A percentile compares a stretch with the other conserved stretches of the same genome.
Conservation (phyloP, 257 asterid species). For the Primulina tabacum region DNA sequence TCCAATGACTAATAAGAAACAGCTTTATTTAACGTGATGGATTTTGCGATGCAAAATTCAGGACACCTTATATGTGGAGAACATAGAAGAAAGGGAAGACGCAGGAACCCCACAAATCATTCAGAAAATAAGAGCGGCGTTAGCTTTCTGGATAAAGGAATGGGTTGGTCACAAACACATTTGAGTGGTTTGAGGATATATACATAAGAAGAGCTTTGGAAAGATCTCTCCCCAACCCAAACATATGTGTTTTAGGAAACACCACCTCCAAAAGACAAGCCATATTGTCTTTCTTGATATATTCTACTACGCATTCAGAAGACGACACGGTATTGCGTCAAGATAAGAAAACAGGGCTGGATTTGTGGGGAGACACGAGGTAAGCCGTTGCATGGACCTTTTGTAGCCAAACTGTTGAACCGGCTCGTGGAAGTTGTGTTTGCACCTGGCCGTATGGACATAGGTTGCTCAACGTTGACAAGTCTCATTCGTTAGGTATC, state of each 20-base stretch:
- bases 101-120: slow-evolving; percentile 73
- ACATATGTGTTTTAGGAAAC: slow-evolving; percentile 49
- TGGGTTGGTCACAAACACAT: slow-evolving; percentile 46
- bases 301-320: slow-evolving; percentile 30
- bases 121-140: slow-evolving; percentile 60
- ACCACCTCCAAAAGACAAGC: slow-evolving; percentile 43
- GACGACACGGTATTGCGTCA: background rate
- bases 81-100: slow-evolving; percentile 70
- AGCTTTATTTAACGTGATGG: background rate
- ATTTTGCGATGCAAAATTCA: slow-evolving; percentile 14
- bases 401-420: slow-evolving; percentile 65
- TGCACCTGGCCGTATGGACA: slow-evolving; percentile 81
- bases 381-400: slow-evolving; percentile 62
- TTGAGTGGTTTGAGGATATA: slow-evolving; percentile 33
- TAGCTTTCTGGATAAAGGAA: slow-evolving; percentile 64
- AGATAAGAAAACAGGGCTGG: slow-evolving; percentile 5
- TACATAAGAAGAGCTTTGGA: slow-evolving; percentile 41
- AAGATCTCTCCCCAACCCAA: slow-evolving; percentile 41
- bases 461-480: slow-evolving; percentile 41
- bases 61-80: slow-evolving; percentile 57
- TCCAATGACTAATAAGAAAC: too few relatives aligned
- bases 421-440: slow-evolving; percentile 79
- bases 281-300: slow-evolving; percentile 53
- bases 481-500: slow-evolving; percentile 37
- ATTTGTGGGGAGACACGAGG: slow-evolving; percentile 33